Base-by-base conservation (phyloP, 2,329 filamentous ascomycete genomes). In the Colletotrichum sp. region DNA sequence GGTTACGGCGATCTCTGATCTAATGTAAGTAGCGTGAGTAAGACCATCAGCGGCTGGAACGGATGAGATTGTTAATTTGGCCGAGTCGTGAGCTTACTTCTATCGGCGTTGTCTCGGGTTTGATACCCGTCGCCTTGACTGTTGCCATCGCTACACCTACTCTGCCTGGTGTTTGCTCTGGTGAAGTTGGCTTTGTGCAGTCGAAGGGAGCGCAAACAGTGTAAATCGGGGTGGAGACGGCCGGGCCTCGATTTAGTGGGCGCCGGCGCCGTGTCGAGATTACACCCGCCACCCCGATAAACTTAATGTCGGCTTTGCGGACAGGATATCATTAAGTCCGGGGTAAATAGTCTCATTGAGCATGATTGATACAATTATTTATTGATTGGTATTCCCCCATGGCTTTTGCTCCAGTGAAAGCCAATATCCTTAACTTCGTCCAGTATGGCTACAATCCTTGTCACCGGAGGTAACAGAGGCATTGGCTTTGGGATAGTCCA, bases 1-100 rank as follows among this genome's bases (percentile, higher is more conserved):
- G 66, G 13, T 18, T 38, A 13, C 66, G 52, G 43, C 71, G 71
- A 34, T 75, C 71, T 28, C 71, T 62, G 68, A 48, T 71, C 74
- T 76, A 43, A 28, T n/a, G n/a, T 21, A 21, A 52, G n/a, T 52
- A 52, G 43, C n/a, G 43, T 52, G n/a, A 52, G 43, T 21, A 52
- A 8, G 43, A 21, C 3, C 43, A 8, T 7, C 43, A 52, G 43
- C n/a, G n/a, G n/a, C 10, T 21, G 43, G 43, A 52, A 21, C 10
- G n/a, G 10, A 21, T 21, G n/a, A 21, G 12, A 21, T 24, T 21
- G 10, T 52, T 21, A 24, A 21, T 52, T 21, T 8, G 43, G n/a
- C n/a, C 12, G 43, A 52, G 43, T 8, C 6, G 12, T 13, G n/a
- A 52, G 28, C 70, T 76, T 34, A 71, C 74, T 32, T 76, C 52